Evolutionary conservation across 805 yeast genomes (phyloP).

Genomic region (Candida pini): DNA sequence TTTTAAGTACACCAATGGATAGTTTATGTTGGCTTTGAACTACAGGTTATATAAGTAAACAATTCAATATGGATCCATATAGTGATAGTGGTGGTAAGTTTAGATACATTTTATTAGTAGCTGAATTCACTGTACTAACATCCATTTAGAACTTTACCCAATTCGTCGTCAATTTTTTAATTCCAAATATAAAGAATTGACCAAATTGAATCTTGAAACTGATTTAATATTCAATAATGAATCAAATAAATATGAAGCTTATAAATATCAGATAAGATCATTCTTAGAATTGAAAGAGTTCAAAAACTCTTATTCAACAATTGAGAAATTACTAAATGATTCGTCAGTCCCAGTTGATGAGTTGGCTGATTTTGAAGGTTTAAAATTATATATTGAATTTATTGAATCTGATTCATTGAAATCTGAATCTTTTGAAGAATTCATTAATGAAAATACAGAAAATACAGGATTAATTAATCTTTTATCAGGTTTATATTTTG

Average conservation of each 20-base stretch:
- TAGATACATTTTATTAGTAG: too few relatives aligned
- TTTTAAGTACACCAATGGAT: background rate
- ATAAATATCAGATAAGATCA: slow-evolving; percentile 21
- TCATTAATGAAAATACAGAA: slow-evolving; percentile 14
- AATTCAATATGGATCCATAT: slow-evolving; percentile 17
- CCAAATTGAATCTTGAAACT: slow-evolving; percentile 12
- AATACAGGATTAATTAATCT: slow-evolving; percentile 11
- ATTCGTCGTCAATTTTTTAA: slow-evolving; percentile 26
- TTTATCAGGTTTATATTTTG: slow-evolving; percentile 13
- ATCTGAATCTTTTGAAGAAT: slow-evolving; percentile 17
- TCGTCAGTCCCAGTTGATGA: slow-evolving; percentile 7
- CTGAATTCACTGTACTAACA: slow-evolving; percentile 2
- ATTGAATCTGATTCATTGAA: slow-evolving; percentile 6
- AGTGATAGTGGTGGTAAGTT: slow-evolving; percentile 22
- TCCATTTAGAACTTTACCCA: slow-evolving; percentile 21
- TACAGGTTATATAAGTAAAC: background rate
- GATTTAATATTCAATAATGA: slow-evolving; percentile 23
- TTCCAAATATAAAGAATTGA: slow-evolving; percentile 19
- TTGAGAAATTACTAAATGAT: slow-evolving; percentile 5
- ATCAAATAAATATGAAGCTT: slow-evolving; percentile 21
- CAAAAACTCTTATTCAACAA: slow-evolving; percentile 12
- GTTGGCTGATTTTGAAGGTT: slow-evolving; percentile 11
- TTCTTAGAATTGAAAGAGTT: slow-evolving; percentile 8
- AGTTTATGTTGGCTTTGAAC: background rate
- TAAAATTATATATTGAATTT: slow-evolving; percentile 9